Evolutionary conservation across 1,284 basidiomycete species (phyloP).

Genomic region (Xanthoconium separans): DNA sequence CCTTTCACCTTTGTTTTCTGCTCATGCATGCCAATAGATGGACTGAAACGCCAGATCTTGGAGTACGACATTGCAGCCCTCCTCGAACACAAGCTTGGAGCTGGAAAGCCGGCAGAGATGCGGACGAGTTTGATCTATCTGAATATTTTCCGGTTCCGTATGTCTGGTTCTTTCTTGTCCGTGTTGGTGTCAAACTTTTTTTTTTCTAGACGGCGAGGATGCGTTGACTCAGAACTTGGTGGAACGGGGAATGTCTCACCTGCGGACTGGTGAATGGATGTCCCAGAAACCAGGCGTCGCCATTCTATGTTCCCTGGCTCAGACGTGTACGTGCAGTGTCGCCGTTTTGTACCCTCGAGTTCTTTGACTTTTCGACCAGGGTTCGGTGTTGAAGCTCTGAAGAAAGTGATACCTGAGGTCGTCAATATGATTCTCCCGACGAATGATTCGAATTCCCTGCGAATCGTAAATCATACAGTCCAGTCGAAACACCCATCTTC

Average conservation of each 20-base stretch:
- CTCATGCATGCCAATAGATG: background rate
- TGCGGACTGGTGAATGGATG: background rate
- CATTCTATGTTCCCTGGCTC: slow-evolving; percentile 6
- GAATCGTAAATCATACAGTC: background rate
- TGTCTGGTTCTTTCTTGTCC: background rate
- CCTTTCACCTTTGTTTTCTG: background rate
- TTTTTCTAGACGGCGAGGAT: slow-evolving; percentile 1
- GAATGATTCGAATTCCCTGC: background rate
- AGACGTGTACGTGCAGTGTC: slow-evolving; percentile 2
- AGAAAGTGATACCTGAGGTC: slow-evolving; percentile 4
- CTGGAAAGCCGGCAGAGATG: slow-evolving; percentile 2
- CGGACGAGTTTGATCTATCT: slow-evolving; percentile 7
- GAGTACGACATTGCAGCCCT: slow-evolving; percentile 4
- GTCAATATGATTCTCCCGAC: slow-evolving; percentile 7
- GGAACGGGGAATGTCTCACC: slow-evolving; percentile 5
- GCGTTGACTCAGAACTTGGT: slow-evolving; percentile 1
- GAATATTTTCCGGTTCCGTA: slow-evolving; percentile 4
- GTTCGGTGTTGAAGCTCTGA: slow-evolving; percentile 7
- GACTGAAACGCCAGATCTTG: slow-evolving; percentile 2
- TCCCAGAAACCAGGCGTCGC: slow-evolving; percentile 7
- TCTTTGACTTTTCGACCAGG: background rate
- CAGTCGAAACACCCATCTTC: slow-evolving; percentile 3
- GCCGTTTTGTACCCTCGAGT: too few relatives aligned
- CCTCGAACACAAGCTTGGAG: slow-evolving; percentile 4
- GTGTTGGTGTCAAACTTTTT: background rate